A percentile compares a stretch with the other conserved stretches of the same genome.
phyloP scores from a whole-genome alignment of 179 eudicot species.

The Heliamphora pulchella region DNA sequence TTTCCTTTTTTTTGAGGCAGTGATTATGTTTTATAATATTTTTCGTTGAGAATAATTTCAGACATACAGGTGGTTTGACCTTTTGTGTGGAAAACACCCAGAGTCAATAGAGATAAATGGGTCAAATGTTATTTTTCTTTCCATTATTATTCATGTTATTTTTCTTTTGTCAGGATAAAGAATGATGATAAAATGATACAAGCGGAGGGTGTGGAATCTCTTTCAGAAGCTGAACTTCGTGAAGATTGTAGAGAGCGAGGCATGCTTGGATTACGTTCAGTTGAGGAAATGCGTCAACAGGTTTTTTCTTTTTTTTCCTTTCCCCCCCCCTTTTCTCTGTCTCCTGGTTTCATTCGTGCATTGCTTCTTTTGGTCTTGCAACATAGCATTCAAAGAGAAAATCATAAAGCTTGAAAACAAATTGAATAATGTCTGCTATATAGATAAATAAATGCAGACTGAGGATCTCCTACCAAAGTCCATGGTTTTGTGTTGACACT shows the following conservation, averaged over 20 bases:
- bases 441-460: not conserved
- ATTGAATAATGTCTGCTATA: not conserved
- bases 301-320: slow-evolving; percentile 22
- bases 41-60: not conserved
- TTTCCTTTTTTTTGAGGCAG: not conserved
- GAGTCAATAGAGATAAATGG: not conserved
- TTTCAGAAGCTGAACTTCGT: slow-evolving; percentile 89
- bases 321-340: not conserved
- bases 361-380: not conserved
- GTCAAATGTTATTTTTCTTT: not conserved
- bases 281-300: slow-evolving; percentile 89
- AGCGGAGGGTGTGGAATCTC: slow-evolving; percentile 87
- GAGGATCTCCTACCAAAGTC: not conserved
- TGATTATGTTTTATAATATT: not conserved
- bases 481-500: not conserved
- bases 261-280: slow-evolving; percentile 77
- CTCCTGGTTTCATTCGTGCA: not conserved
- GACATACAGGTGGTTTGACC: not conserved
- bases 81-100: not conserved
- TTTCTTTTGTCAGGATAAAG: slow-evolving; percentile 50
- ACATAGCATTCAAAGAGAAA: not conserved
- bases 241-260: slow-evolving; percentile 87
- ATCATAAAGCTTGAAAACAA: not conserved
- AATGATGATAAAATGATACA: slow-evolving; percentile 80
- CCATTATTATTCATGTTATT: not conserved